A percentile compares a stretch with the other conserved stretches of the same genome.
These are phyloP conservation scores for Meyerozyma guilliermondii DNA, from an alignment of 1,139 yeast genomes.

Conservation along the genomic window DNA sequence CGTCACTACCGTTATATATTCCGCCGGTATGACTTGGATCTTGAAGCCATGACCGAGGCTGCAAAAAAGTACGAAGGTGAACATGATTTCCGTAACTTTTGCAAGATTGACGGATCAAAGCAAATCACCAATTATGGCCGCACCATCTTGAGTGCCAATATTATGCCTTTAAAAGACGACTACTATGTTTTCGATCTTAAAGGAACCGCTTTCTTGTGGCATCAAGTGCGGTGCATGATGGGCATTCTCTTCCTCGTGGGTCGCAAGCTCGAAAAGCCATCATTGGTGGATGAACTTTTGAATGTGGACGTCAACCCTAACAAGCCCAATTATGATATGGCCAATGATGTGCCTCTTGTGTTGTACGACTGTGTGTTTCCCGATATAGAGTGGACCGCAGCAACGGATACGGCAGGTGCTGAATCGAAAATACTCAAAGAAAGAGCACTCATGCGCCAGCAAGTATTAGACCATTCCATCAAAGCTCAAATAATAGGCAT, in stretches of 20 bases:
- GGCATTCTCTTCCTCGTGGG: constrained; percentile 79
- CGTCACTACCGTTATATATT: constrained; percentile 87
- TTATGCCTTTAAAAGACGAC: constrained; percentile 39
- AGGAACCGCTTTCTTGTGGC: constrained; percentile 96
- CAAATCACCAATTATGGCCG: constrained; percentile 77
- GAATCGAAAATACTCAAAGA: constrained; percentile 17
- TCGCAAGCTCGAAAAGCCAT: constrained; percentile 63
- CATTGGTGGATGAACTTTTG: constrained; percentile 53
- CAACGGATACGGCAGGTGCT: constrained; percentile 12
- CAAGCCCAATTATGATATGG: constrained; percentile 85
- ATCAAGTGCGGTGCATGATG: constrained; percentile 95
- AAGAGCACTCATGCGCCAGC: constrained; percentile 24
- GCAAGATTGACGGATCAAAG: constrained; percentile 90
- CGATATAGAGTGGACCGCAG: constrained; percentile 59
- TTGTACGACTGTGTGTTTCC: constrained; percentile 82
- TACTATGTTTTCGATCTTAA: constrained; percentile 68
- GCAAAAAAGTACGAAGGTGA: constrained; percentile 64
- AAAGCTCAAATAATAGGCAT: constrained; percentile 30
- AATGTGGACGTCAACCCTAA: constrained; percentile 55
- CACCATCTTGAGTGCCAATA: constrained; percentile 48
- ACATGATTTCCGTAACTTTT: constrained; percentile 91
- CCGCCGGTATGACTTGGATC: constrained; percentile 48
- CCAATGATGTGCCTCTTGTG: constrained; percentile 85
- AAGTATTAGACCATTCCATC: constrained; percentile 28
- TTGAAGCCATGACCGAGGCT: constrained; percentile 65